A percentile compares a stretch with the other conserved stretches of the same genome.
Evolutionary conservation across 176 grass and related monocot genomes (phyloP).

Genomic region (Alloteropsis semialata): DNA sequence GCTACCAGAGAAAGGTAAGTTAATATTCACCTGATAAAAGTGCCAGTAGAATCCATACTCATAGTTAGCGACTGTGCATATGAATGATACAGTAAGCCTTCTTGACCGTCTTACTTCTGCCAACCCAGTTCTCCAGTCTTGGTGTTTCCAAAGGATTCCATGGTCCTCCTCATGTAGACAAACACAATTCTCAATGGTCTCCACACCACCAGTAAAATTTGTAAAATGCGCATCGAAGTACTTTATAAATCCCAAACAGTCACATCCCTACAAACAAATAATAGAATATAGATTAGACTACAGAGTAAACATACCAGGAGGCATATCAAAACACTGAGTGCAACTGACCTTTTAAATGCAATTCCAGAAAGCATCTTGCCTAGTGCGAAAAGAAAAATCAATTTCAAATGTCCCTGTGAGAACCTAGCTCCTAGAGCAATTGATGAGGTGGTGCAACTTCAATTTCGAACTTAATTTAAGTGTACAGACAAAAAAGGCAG

Average conservation of each 20-base stretch:
- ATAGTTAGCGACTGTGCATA: conserved; percentile 96
- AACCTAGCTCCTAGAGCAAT: neutral
- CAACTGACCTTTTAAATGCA: neutral
- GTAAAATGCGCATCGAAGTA: conserved; percentile 98
- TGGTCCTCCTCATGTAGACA: conserved; percentile 98
- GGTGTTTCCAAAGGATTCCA: conserved; percentile 98
- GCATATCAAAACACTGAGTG: neutral
- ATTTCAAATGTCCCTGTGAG: neutral
- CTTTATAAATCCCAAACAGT: conserved; percentile 93
- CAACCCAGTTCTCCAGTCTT: conserved; percentile 96
- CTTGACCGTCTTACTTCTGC: conserved; percentile 92
- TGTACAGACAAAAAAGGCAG: neutral
- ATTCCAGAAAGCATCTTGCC: neutral
- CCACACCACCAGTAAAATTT: conserved; percentile 87
- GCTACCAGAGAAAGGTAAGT: neutral
- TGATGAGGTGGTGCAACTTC: neutral
- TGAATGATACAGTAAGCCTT: conserved; percentile 93
- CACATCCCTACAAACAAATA: conserved; percentile 62
- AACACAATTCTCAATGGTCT: conserved; percentile 97
- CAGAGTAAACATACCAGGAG: neutral
- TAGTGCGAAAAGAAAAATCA: neutral
- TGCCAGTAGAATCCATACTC: conserved; percentile 98
- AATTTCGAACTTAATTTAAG: neutral
- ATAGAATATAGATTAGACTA: neutral
- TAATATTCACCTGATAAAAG: conserved; percentile 77